phyloP scores from a whole-genome alignment of 2,329 filamentous ascomycete species.

The Anisogramma anomala region DNA sequence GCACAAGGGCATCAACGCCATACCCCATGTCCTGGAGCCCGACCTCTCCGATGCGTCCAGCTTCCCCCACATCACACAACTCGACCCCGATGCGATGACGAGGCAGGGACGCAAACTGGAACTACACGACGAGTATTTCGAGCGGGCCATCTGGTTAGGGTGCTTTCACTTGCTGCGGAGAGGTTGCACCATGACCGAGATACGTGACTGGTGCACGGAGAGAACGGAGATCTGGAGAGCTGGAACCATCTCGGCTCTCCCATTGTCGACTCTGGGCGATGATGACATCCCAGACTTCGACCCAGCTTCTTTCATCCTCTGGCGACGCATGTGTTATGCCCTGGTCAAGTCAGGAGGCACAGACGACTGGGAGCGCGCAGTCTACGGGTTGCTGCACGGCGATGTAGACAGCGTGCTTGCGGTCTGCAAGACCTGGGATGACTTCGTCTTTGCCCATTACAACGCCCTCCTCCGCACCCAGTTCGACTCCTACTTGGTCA shows the following conservation, averaged over 20 bases:
- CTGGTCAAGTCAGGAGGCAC: constrained; percentile 56
- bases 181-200: constrained; percentile 61
- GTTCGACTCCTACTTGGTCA: constrained; percentile 60
- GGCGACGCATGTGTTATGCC: constrained; percentile 67
- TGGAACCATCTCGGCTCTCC: constrained; percentile 64
- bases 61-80: constrained; percentile 62
- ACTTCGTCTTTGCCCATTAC: constrained; percentile 76
- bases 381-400: constrained; percentile 82
- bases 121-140: constrained; percentile 75
- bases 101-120: constrained; percentile 69
- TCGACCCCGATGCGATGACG: constrained; percentile 83
- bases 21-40: constrained; percentile 53
- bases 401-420: constrained; percentile 67
- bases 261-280: constrained; percentile 41
- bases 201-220: constrained; percentile 77
- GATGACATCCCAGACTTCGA: constrained; percentile 30
- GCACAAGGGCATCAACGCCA: constrained; percentile 66
- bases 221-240: constrained; percentile 84
- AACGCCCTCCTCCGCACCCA: constrained; percentile 73
- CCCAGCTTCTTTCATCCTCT: constrained; percentile 46
- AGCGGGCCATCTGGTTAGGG: constrained; percentile 84
- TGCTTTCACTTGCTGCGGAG: constrained; percentile 86
- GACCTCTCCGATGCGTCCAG: constrained; percentile 44
- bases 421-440: constrained; percentile 71
- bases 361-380: constrained; percentile 73